Percentiles rank a stretch among this genome's conserved stretches.
Conservation (phyloP, 805 yeast genomes). For the Cyberlindnera mrakii region DNA sequence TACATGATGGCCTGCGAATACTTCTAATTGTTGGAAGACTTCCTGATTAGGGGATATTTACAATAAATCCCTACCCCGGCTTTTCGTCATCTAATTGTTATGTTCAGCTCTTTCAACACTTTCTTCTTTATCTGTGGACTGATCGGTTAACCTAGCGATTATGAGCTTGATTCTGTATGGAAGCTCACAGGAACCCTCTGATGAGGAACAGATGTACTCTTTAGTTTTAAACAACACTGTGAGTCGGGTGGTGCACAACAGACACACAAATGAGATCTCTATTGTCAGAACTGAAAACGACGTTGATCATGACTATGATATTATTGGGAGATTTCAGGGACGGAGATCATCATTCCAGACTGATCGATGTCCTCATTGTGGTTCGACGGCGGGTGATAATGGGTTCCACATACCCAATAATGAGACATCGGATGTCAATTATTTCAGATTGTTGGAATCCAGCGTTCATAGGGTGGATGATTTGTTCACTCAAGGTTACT, state of each 20-base stretch:
- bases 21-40: too few species aligned
- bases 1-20: too few species aligned
- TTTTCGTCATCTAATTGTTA: too few species aligned
- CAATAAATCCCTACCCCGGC: too few species aligned
- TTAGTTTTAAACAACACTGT: constrained; percentile 11
- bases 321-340: neutral
- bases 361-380: constrained; percentile 14
- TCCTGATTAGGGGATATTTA: too few species aligned
- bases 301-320: too few species aligned
- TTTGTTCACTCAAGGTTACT: constrained; percentile 80
- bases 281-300: constrained; percentile 1
- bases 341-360: neutral
- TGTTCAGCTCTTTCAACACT: too few species aligned
- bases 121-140: too few species aligned
- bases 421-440: constrained; percentile 10
- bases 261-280: constrained; percentile 13
- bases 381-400: constrained; percentile 3
- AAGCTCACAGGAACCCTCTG: constrained; percentile 2
- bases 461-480: constrained; percentile 27
- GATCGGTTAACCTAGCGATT: neutral
- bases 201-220: constrained; percentile 11
- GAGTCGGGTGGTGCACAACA: constrained; percentile 9
- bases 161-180: constrained; percentile 14
- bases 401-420: neutral
- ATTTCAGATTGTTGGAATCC: constrained; percentile 19